Evolutionary conservation across 2,329 filamentous ascomycete genomes (phyloP), one percentile per base, ranked within the genome.

Genomic region (Alternaria brassicae): DNA sequence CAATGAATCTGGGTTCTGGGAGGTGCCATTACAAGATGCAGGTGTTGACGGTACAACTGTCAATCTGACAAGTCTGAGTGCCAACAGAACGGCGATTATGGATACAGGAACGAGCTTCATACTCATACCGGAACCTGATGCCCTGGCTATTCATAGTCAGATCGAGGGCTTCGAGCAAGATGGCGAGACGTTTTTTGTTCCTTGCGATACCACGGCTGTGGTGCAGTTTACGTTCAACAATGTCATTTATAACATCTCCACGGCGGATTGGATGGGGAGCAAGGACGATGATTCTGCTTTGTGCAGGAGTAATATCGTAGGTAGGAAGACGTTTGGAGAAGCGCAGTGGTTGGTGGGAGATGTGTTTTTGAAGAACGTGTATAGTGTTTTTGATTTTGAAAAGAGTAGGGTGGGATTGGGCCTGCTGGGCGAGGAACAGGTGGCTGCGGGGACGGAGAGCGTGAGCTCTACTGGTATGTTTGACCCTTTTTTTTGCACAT

Each of bases 291-390:
- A 68, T 1, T 34, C 30, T 6, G 72, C 73, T 2, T 72, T 74
- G 15, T 88, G 85, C 63, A 67, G 86, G 17, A 93, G 91, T 74
- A 93, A 91, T 68, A 86, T 96, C 34, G 89, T 92, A 53, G 91
- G 90, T 2, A 83, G 87, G 25, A 85, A 89, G 72, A 86, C 91
- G 13, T 88, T 92, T 45, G 79, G 82, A 1, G 82, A 68, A 69
- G 73, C 80, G 32, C 79, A 88, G 27, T 96, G 92, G 92, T 82
- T 97, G n/a, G 78, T 96, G 1, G 93, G 93, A 2, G 92, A 93
- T 66, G 86, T 90, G 1, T 96, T 96, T 69, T 79, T 97, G 61
- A 96, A 96, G 81, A 96, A 96, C 68, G 92, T 96, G 15, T 96
- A 96, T 73, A 83, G 87, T 1, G 89, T 95, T 23, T 96, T 96